phyloP scores from a whole-genome alignment of 371 early-diverging fungal genomes.

The Syncephalastrum monosporum region DNA sequence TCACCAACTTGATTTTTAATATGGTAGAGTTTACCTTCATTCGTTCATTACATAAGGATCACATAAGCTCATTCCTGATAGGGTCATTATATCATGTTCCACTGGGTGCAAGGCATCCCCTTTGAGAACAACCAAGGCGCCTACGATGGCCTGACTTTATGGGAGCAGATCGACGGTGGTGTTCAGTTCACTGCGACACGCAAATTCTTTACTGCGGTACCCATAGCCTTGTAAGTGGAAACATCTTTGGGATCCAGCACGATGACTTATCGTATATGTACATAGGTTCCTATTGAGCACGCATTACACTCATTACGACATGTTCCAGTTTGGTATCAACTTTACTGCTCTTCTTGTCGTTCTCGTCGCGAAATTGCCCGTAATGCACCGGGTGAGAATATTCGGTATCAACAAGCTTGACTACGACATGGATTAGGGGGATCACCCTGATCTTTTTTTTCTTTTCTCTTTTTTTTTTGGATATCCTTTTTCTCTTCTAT shows the following conservation, averaged over 20 bases:
- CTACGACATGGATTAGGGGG: conserved; percentile 9
- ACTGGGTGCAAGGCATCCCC: conserved; percentile 91
- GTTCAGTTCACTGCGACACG: conserved; percentile 93
- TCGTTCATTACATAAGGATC: not conserved
- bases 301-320: conserved; percentile 91
- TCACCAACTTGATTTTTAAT: conserved; percentile 63
- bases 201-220: conserved; percentile 90
- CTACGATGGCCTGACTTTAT: conserved; percentile 89
- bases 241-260: not conserved
- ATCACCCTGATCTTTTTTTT: not conserved
- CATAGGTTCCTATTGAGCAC: conserved; percentile 88
- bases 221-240: conserved; percentile 81
- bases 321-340: conserved; percentile 82
- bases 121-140: conserved; percentile 92
- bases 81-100: conserved; percentile 94
- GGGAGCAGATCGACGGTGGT: conserved; percentile 97
- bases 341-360: conserved; percentile 75
- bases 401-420: conserved; percentile 71
- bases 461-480: not conserved
- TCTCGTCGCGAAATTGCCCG: conserved; percentile 88
- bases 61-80: conserved; percentile 21
- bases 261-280: not conserved
- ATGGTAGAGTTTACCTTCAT: not conserved
- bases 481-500: no score
- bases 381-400: conserved; percentile 90